phyloP scores from a whole-genome alignment of 164 flowering plant genomes.

The Stephania japonica region DNA sequence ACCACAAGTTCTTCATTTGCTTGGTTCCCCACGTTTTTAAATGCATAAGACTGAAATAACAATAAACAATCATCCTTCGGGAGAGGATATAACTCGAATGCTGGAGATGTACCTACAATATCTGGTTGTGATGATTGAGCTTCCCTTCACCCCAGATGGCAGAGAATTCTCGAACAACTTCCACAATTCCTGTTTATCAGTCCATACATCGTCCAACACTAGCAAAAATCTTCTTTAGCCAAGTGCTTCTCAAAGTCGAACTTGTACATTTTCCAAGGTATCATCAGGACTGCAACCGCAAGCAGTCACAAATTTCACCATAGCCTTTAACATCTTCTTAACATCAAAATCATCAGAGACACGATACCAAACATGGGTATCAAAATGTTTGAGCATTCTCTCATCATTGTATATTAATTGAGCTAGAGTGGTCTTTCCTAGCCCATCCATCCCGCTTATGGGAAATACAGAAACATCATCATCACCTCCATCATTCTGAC shows the following conservation, averaged over 20 bases:
- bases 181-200: too few relatives aligned
- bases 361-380: neutral
- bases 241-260: too few relatives aligned
- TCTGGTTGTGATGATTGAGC: neutral
- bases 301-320: too few relatives aligned
- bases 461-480: neutral
- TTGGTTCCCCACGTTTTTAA: neutral
- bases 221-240: too few relatives aligned
- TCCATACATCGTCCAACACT: too few relatives aligned
- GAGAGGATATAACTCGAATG: neutral
- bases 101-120: neutral
- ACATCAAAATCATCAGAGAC: too few relatives aligned
- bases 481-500: too few relatives aligned
- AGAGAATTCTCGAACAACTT: too few relatives aligned
- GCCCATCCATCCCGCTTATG: neutral
- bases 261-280: neutral
- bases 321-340: neutral
- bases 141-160: neutral
- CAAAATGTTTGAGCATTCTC: neutral
- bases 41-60: neutral
- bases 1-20: neutral
- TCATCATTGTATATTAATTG: neutral
- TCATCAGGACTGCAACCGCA: constrained; percentile 5
- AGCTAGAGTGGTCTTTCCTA: constrained; percentile 8
- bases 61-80: neutral